phyloP scores from a whole-genome alignment of 768 basidiomycete species.

The Lactarius tabidus region DNA sequence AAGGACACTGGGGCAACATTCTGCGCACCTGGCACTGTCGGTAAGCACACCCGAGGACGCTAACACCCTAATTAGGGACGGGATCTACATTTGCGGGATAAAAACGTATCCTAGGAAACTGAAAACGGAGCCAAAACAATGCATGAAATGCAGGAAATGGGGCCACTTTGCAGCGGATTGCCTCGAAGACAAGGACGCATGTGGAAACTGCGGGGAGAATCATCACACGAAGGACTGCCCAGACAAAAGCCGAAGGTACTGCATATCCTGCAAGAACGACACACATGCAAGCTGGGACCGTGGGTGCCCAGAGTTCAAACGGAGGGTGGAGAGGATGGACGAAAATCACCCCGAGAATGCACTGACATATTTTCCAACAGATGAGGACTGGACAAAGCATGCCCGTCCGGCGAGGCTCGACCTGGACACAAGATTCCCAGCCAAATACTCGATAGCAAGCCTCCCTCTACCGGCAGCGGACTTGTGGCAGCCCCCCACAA shows the following conservation, averaged over 20 bases:
- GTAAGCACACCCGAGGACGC: too few relatives aligned
- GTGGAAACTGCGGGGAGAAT: conserved; percentile 17
- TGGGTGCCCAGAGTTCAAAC: not conserved
- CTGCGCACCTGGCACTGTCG: too few relatives aligned
- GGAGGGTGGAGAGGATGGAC: not conserved
- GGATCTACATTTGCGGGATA: too few relatives aligned
- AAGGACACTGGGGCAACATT: too few relatives aligned
- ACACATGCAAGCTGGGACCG: conserved; percentile 17
- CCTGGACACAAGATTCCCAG: too few relatives aligned
- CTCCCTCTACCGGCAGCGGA: not conserved
- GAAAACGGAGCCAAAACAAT: too few relatives aligned
- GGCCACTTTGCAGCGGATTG: conserved; percentile 15
- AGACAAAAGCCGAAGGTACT: not conserved
- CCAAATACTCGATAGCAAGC: too few relatives aligned
- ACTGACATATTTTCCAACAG: conserved; percentile 26
- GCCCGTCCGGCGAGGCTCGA: not conserved
- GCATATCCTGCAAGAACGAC: not conserved
- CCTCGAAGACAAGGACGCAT: not conserved
- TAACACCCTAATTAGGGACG: too few relatives aligned
- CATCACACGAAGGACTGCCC: conserved; percentile 26
- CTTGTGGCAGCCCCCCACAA: too few relatives aligned
- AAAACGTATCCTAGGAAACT: too few relatives aligned
- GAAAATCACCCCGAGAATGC: conserved; percentile 19
- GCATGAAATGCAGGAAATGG: not conserved
- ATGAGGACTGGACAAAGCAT: conserved; percentile 20